Evolutionary conservation across 768 basidiomycete genomes (phyloP).

Genomic region (Leccinum fibrillosum): DNA sequence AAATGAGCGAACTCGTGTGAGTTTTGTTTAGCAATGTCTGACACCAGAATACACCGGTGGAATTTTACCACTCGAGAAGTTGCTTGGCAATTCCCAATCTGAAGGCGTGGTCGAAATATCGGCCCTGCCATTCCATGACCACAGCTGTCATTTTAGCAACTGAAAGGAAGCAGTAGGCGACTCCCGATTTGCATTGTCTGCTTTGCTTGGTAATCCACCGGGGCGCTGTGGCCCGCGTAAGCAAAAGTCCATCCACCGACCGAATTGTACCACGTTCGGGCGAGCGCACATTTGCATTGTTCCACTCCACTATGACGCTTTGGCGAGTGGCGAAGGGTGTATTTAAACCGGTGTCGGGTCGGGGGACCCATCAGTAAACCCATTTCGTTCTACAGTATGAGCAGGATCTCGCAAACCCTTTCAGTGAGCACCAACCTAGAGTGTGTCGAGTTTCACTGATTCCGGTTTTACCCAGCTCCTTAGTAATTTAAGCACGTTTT

Average conservation of each 20-base stretch:
- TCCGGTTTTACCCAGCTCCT: constrained; percentile 18
- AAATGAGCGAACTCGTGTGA: constrained; percentile 3
- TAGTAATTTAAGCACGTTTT: constrained; percentile 22
- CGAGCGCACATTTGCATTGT: constrained; percentile 22
- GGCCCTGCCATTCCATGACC: neutral
- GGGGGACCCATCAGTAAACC: neutral
- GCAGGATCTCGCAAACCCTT: constrained; percentile 31
- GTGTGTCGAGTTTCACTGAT: neutral
- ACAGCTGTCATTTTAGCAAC: constrained; percentile 3
- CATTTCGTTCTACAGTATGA: constrained; percentile 15
- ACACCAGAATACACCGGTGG: neutral
- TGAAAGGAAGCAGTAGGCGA: neutral
- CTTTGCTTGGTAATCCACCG: neutral
- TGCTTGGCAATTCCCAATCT: neutral
- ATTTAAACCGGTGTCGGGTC: constrained; percentile 18
- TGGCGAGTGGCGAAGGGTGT: constrained; percentile 25
- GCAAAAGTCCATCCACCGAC: constrained; percentile 9
- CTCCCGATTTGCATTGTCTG: constrained; percentile 13
- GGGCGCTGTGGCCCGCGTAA: constrained; percentile 6
- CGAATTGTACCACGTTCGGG: constrained; percentile 9
- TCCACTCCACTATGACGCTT: constrained; percentile 14
- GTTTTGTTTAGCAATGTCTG: constrained; percentile 1
- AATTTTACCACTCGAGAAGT: neutral
- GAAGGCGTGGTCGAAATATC: neutral
- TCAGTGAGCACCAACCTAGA: constrained; percentile 21